phyloP scores from a whole-genome alignment of 257 asterid genomes.

The Ilex asprella region DNA sequence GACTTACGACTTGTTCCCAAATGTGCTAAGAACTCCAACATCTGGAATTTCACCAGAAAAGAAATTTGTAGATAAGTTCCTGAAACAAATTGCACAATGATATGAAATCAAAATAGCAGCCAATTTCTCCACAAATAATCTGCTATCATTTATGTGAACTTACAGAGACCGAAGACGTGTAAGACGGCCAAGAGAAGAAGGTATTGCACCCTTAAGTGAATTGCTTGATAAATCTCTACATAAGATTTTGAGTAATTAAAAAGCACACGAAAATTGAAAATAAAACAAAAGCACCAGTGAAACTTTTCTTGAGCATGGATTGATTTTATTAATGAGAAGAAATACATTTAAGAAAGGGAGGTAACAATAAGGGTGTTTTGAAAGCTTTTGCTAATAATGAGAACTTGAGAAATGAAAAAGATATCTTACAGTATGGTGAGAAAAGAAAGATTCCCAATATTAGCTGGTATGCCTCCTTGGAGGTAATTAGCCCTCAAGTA shows the following conservation, averaged over 20 bases:
- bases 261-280: background rate
- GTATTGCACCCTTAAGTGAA: constrained; percentile 82
- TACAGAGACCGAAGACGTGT: constrained; percentile 62
- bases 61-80: constrained; percentile 88
- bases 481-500: constrained; percentile 77
- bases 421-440: constrained; percentile 73
- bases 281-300: background rate
- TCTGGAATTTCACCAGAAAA: constrained; percentile 95
- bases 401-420: constrained; percentile 1
- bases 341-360: background rate
- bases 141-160: constrained; percentile 19
- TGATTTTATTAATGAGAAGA: background rate
- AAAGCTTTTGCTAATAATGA: background rate
- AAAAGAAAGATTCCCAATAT: constrained; percentile 72
- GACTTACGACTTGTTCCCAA: constrained; percentile 73
- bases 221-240: constrained; percentile 90
- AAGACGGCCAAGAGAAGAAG: constrained; percentile 79
- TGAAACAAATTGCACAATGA: constrained; percentile 17
- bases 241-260: background rate
- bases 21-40: constrained; percentile 81
- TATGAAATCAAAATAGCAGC: background rate
- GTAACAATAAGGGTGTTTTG: background rate
- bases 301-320: background rate
- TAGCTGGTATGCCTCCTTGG: constrained; percentile 92
- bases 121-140: background rate